Conservation (phyloP, 257 asterid species). For the Primulina huaijiensis region DNA sequence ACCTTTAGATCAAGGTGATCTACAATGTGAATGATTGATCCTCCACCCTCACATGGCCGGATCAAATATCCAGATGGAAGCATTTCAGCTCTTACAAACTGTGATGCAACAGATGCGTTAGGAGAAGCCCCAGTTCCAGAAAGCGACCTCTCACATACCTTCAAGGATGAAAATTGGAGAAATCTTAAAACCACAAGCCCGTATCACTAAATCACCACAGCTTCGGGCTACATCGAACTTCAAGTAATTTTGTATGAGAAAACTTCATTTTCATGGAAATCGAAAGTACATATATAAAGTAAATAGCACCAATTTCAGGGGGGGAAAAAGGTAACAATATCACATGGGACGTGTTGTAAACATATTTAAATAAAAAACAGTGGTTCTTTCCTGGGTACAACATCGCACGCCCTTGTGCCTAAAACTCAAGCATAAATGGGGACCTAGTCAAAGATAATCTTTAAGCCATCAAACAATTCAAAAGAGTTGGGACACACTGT, state of each 20-base stretch:
- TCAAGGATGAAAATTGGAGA: conserved; percentile 15
- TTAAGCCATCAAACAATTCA: background rate
- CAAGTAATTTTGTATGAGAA: background rate
- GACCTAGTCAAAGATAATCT: background rate
- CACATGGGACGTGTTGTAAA: background rate
- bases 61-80: conserved; percentile 91
- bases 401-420: background rate
- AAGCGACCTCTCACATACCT: conserved; percentile 94
- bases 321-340: background rate
- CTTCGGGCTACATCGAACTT: background rate
- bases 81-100: conserved; percentile 84
- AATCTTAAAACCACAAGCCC: conserved; percentile 16
- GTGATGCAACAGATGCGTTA: conserved; percentile 65
- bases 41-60: conserved; percentile 39
- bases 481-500: background rate
- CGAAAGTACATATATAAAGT: no score
- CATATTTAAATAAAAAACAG: background rate
- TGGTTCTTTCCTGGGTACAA: background rate
- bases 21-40: background rate
- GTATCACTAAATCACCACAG: background rate
- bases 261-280: background rate
- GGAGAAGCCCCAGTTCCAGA: conserved; percentile 94
- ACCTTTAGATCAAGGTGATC: conserved; percentile 44
- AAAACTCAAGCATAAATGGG: background rate
- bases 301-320: background rate